Evolutionary conservation across 768 basidiomycete species (phyloP).

Genomic region (Calocybe cyanea): DNA sequence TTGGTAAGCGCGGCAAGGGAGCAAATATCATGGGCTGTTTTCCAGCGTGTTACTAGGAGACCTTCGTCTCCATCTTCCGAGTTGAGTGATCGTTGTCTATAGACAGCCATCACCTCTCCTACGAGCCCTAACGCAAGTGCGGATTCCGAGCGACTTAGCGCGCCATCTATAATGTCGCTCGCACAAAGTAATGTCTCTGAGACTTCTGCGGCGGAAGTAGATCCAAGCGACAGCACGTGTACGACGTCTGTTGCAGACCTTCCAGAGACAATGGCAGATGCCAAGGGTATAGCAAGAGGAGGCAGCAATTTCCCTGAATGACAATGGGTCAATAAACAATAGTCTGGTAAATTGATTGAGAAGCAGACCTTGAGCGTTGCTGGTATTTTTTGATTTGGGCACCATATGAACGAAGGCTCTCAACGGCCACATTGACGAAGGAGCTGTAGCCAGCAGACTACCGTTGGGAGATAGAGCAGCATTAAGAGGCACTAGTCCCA

Average conservation of each 20-base stretch:
- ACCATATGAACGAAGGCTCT: conserved; percentile 41
- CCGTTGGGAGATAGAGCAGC: conserved; percentile 57
- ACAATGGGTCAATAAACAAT: background rate
- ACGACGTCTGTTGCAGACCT: conserved; percentile 57
- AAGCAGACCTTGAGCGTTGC: conserved; percentile 13
- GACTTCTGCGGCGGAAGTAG: conserved; percentile 37
- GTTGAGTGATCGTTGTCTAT: conserved; percentile 29
- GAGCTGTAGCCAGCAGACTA: conserved; percentile 49
- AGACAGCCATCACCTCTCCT: conserved; percentile 44
- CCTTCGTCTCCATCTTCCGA: conserved; percentile 25
- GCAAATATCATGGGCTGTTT: conserved; percentile 62
- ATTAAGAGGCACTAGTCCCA: conserved; percentile 51
- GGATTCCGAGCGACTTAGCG: conserved; percentile 34
- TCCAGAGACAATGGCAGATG: conserved; percentile 46
- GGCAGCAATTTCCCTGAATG: conserved; percentile 15
- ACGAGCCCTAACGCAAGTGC: conserved; percentile 40
- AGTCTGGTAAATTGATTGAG: background rate
- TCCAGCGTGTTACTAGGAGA: conserved; percentile 45
- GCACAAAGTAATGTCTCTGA: conserved; percentile 44
- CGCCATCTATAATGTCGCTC: conserved; percentile 41
- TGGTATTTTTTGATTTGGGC: conserved; percentile 28
- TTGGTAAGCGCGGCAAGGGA: conserved; percentile 55
- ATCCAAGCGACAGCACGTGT: conserved; percentile 46
- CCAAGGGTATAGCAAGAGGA: conserved; percentile 24
- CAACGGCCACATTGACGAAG: conserved; percentile 37